Percentiles rank a stretch among this genome's conserved stretches.
Evolutionary conservation across 192 early-diverging fungal genomes (phyloP).

Genomic region (Piromyces finnis): DNA sequence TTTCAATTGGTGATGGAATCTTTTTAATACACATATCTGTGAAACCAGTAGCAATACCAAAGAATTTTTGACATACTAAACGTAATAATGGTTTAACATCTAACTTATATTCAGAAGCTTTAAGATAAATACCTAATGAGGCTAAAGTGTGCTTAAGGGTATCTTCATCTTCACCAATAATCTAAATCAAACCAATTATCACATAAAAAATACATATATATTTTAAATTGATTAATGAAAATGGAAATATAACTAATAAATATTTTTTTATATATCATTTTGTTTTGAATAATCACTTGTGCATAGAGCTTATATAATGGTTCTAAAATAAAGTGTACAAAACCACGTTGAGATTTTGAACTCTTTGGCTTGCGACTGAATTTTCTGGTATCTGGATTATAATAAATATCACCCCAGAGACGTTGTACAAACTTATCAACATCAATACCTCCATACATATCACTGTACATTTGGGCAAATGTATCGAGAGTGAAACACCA

Average conservation of each 20-base stretch:
- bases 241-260: no score
- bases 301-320: conserved; percentile 88
- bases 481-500: conserved; percentile 87
- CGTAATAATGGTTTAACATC: conserved; percentile 75
- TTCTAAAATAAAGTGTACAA: conserved; percentile 91
- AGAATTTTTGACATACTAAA: conserved; percentile 70
- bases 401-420: conserved; percentile 95
- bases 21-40: conserved; percentile 75
- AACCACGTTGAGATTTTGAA: conserved; percentile 41
- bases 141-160: conserved; percentile 50
- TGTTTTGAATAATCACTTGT: conserved; percentile 32
- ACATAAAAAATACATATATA: no score
- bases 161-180: conserved; percentile 60
- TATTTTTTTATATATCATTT: no score
- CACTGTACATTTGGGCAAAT: conserved; percentile 79
- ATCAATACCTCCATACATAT: conserved; percentile 54
- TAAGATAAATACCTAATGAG: conserved; percentile 64
- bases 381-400: conserved; percentile 52
- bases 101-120: conserved; percentile 51
- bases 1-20: conserved; percentile 62
- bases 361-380: conserved; percentile 58
- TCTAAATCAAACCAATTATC: no score
- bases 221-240: no score
- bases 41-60: conserved; percentile 72
- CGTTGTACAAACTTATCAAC: conserved; percentile 69